Evolutionary conservation across 2,329 filamentous ascomycete species (phyloP), one percentile per base, ranked within the genome.

Genomic region (Didymella exigua): DNA sequence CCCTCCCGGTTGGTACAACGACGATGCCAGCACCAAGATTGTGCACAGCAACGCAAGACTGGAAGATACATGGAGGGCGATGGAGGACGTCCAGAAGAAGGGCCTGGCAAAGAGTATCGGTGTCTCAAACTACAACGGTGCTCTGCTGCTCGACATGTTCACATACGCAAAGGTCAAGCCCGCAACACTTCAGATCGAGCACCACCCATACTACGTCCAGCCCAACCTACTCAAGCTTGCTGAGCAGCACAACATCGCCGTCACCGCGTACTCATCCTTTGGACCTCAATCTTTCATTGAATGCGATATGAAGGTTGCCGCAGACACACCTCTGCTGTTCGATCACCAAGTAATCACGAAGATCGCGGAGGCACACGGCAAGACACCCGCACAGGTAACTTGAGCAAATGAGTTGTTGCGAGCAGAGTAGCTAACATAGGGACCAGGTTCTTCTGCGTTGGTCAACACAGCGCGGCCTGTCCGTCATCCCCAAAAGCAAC

Each of bases 351-450:
- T 73, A 86, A 90, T 83, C 80, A 89, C 75, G 82, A 86, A 70
- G 87, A 88, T 56, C 61, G 89, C 89, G 24, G 78, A 84, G 62
- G 81, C 84, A 62, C 82, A 86, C 11, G 81, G 85, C 13, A 84
- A 89, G 48, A 86, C 87, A 8, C 82, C 90, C 6, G 89, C 90
- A 14, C 91, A 96, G 82, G 82, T 55, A 46, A 11, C 34, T 31
- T 30, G 6, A 13, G 13, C 21, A 6, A n/a, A n/a, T n/a, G n/a
- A n/a, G n/a, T n/a, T n/a, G n/a, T n/a, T 18, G 5, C 5, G n/a
- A 9, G 14, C 29, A n/a, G 9, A 10, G 4, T 8, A 5, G 19
- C 46, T 50, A 13, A 55, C 29, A 13, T 7, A 24, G 5, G 5
- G 18, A 2, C 6, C 27, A 55, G 52, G 53, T 56, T 29, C 53